Base-by-base conservation (phyloP, 2,329 filamentous ascomycete species). In the Tolypocladium inflatum region DNA sequence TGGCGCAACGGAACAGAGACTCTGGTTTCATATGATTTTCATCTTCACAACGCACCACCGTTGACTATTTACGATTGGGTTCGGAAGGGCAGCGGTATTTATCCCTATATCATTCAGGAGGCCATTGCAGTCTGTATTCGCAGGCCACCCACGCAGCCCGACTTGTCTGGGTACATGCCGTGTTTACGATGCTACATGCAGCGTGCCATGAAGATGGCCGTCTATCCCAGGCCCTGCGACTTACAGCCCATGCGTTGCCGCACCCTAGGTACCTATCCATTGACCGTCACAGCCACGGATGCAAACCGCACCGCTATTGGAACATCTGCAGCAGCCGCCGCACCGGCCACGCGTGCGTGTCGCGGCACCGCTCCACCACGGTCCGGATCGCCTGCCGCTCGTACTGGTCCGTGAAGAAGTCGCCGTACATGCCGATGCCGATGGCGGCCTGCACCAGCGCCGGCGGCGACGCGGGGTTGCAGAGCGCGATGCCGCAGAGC, bases 281-380 rank as follows among this genome's bases (percentile, higher is more conserved):
- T 6, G 23, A 23, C 41, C 21, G 7, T n/a, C 41, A 21, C 42
- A 23, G 10, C 3, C 21, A 30, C 3, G 26, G 26, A 30, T 30
- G 26, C 4, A 6, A n/a, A n/a, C n/a, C n/a, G n/a, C n/a, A 48
- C 23, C 3, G 7, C n/a, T 39, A 66, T 23, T 63, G 63, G 59
- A 74, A 74, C 70, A 74, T 74, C 15, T 68, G 69, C 17, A 72
- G 64, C 39, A 74, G 57, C 11, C 68, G 69, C 58, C 69, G 65
- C 0, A 74, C 73, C 0, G 73, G 73, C 73, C 73, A 75, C 1
- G 73, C 73, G 33, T 71, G 68, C 17, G 71, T 67, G 54, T 76
- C 76, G 7, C 73, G 71, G 57, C 78, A 80, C 53, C 72, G 77
- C 54, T 79, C 77, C 5, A 73, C 71, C 3, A 75, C 75, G 0